Base-by-base conservation (phyloP, 2,329 filamentous ascomycete species). In the Cryoendolithus antarcticus region DNA sequence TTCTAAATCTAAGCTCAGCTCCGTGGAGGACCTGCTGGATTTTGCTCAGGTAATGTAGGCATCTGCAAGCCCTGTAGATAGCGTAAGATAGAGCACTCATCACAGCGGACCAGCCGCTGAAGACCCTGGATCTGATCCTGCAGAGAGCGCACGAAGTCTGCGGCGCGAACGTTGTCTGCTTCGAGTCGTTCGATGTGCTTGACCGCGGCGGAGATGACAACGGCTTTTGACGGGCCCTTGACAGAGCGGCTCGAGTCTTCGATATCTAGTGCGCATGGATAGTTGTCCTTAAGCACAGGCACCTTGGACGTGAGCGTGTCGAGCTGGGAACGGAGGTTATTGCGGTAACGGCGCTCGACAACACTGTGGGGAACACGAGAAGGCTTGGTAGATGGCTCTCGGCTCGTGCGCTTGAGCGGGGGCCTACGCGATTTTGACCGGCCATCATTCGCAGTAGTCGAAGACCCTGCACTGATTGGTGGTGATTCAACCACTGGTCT, bases 101-200 rank as follows among this genome's bases (percentile, higher is more conserved):
- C 62, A 46, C 64, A 67, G 46, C 64, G 63, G 38, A 66, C 61
- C 19, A 67, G 51, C 33, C 60, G 60, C 45, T 66, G 62, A 8
- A 67, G 54, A 31, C 62, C 62, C 44, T 61, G 60, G 37, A 67
- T 55, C 15, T 63, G 53, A 13, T 57, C 53, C 43, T 57, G 51
- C 11, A 67, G 48, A 7, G 58, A 38, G 35, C 56, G 50, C 27
- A 65, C 63, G 43, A 62, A 60, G 7, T 64, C 59, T 2, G 55
- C 50, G 5, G 64, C 45, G 11, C 47, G 49, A 42, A 61, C 57
- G 50, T 61, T 60, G 40, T 66, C 63, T 21, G 59, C 61, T 44
- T 66, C 62, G 44, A 64, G 56, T 41, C 64, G 60, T 49, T 65
- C 62, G 53, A 68, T 66, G 50, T 66, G 63, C 7, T 62, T 60